These are phyloP conservation scores for Umbelopsis isabellina DNA, from an alignment of 192 early-diverging fungal species.

Conservation along the genomic window DNA sequence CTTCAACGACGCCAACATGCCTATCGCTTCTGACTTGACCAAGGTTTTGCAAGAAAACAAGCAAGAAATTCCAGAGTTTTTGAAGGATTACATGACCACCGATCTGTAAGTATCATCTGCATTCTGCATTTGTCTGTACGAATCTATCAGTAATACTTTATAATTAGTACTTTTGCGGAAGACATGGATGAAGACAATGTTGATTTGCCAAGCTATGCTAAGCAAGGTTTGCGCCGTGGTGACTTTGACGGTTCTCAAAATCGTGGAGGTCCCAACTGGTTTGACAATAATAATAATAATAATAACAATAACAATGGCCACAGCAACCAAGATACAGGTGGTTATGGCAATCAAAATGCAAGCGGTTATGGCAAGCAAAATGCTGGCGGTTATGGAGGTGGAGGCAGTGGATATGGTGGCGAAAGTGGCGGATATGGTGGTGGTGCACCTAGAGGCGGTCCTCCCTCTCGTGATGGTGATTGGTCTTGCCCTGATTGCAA, in stretches of 20 bases:
- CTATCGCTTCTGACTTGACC: conserved; percentile 48
- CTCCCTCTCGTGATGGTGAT: conserved; percentile 30
- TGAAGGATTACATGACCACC: conserved; percentile 34
- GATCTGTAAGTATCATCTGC: conserved; percentile 37
- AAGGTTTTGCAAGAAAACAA: conserved; percentile 57
- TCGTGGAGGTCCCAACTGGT: conserved; percentile 29
- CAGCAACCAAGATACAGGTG: neutral
- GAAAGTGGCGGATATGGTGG: conserved; percentile 14
- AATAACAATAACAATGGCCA: neutral
- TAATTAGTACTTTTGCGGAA: conserved; percentile 33
- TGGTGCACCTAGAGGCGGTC: conserved; percentile 11
- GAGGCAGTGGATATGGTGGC: no score
- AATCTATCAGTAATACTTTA: neutral
- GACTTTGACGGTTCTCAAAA: conserved; percentile 19
- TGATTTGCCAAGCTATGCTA: conserved; percentile 36
- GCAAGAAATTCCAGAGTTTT: conserved; percentile 64
- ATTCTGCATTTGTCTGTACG: neutral
- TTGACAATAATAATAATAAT: conserved; percentile 1
- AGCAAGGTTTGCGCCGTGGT: conserved; percentile 32
- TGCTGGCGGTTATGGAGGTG: conserved; percentile 22
- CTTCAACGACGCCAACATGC: conserved; percentile 45
- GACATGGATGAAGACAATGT: conserved; percentile 42
- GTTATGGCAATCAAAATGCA: conserved; percentile 22
- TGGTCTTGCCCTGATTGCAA: conserved; percentile 32
- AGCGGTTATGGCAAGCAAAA: neutral